A percentile compares a stretch with the other conserved stretches of the same genome.
Conservation (phyloP, 805 yeast species). For the Blastobotrys robertii region DNA sequence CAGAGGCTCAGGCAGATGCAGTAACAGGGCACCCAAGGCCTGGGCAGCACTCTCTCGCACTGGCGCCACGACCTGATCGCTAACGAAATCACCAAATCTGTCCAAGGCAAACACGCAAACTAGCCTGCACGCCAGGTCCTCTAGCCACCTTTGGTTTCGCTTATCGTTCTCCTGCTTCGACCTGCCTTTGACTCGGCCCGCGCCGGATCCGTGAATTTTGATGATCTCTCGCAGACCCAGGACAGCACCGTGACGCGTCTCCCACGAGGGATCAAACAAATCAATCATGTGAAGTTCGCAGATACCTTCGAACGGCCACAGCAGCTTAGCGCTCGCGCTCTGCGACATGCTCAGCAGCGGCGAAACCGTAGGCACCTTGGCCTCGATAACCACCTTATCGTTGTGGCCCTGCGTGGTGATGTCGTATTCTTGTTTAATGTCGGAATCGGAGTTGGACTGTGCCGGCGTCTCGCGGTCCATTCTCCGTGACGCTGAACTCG, state of each 20-base stretch:
- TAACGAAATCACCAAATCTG: conserved; percentile 92
- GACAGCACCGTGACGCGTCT: conserved; percentile 90
- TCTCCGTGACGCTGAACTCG: conserved; percentile 21
- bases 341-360: conserved; percentile 58
- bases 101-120: conserved; percentile 85
- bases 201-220: conserved; percentile 72
- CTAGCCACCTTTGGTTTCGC: conserved; percentile 61
- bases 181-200: conserved; percentile 68
- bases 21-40: conserved; percentile 75
- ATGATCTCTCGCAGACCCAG: conserved; percentile 83
- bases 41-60: conserved; percentile 96
- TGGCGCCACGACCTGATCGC: conserved; percentile 97
- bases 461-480: conserved; percentile 8
- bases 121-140: conserved; percentile 78
- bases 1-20: conserved; percentile 55
- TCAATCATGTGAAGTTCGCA: conserved; percentile 73
- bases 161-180: conserved; percentile 50
- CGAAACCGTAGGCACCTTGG: conserved; percentile 50
- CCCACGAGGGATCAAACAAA: conserved; percentile 83
- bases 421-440: conserved; percentile 34
- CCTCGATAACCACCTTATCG: conserved; percentile 76
- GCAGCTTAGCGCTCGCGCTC: conserved; percentile 58
- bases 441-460: conserved; percentile 11
- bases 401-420: conserved; percentile 75
- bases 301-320: conserved; percentile 93